Conservation (phyloP, 208 protist species). For the Strigomonas culicis region DNA sequence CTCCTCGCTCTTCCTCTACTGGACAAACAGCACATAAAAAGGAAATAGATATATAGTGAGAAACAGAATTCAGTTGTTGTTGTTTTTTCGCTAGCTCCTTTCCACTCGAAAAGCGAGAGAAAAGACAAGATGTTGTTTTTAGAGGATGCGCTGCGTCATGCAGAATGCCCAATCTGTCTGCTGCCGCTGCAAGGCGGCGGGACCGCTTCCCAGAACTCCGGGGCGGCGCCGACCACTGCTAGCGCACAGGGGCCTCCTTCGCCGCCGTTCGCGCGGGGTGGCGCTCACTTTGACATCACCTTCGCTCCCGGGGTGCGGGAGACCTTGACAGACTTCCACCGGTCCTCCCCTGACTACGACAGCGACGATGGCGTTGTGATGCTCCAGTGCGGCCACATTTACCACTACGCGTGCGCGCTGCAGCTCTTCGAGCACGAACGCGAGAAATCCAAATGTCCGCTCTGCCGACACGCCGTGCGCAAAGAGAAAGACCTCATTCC, state of each 20-base stretch:
- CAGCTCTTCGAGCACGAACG: constrained; percentile 60
- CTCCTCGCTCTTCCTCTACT: too few relatives aligned
- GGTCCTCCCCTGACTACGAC: background rate
- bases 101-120: too few relatives aligned
- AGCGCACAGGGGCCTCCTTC: background rate
- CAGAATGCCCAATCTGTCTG: constrained; percentile 81
- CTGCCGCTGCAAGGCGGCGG: constrained; percentile 33
- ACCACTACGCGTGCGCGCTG: constrained; percentile 68
- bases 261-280: background rate
- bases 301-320: constrained; percentile 4
- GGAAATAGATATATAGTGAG: too few relatives aligned
- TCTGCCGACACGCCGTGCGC: constrained; percentile 50
- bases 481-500: constrained; percentile 26
- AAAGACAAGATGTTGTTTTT: constrained; percentile 26
- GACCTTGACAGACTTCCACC: background rate
- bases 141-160: constrained; percentile 32
- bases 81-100: too few relatives aligned
- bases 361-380: constrained; percentile 21
- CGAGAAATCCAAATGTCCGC: constrained; percentile 40
- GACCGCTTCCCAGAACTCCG: background rate
- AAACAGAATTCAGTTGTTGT: too few relatives aligned
- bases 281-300: background rate
- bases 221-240: background rate
- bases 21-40: too few relatives aligned
- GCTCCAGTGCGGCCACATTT: constrained; percentile 67